phyloP scores from a whole-genome alignment of 192 early-diverging fungal genomes.

The Coemansia sp. region DNA sequence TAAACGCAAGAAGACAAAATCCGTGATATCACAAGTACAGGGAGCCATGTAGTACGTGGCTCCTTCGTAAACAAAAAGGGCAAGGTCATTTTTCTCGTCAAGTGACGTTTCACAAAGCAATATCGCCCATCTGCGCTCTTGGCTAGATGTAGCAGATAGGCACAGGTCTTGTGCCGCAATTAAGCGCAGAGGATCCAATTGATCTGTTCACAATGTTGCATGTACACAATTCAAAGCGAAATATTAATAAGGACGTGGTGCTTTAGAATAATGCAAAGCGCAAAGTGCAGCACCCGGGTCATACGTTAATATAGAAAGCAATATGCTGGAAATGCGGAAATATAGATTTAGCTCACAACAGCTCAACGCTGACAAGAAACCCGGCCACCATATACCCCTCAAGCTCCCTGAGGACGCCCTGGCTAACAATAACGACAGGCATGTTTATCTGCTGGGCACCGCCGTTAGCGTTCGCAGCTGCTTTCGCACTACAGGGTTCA shows the following conservation, averaged over 20 bases:
- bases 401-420: constrained; percentile 27
- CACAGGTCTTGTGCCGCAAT: constrained; percentile 7
- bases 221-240: neutral
- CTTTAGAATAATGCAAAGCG: neutral
- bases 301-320: neutral
- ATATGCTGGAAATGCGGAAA: neutral
- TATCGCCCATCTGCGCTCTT: neutral
- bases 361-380: constrained; percentile 26
- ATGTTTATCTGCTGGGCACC: constrained; percentile 11
- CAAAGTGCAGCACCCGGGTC: constrained; percentile 1
- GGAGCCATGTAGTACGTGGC: too few relatives aligned
- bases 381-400: constrained; percentile 37
- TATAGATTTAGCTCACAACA: constrained; percentile 15
- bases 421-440: constrained; percentile 43
- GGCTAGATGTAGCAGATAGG: neutral
- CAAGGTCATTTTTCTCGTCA: neutral
- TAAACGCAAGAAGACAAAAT: too few relatives aligned
- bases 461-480: neutral
- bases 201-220: constrained; percentile 2
- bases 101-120: too few relatives aligned
- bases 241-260: constrained; percentile 3
- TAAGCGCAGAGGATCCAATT: neutral
- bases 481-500: neutral
- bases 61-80: too few relatives aligned
- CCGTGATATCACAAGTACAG: too few relatives aligned